Evolutionary conservation across 75 land plant genomes (phyloP).

Genomic region (Adiantum capillusveneris): DNA sequence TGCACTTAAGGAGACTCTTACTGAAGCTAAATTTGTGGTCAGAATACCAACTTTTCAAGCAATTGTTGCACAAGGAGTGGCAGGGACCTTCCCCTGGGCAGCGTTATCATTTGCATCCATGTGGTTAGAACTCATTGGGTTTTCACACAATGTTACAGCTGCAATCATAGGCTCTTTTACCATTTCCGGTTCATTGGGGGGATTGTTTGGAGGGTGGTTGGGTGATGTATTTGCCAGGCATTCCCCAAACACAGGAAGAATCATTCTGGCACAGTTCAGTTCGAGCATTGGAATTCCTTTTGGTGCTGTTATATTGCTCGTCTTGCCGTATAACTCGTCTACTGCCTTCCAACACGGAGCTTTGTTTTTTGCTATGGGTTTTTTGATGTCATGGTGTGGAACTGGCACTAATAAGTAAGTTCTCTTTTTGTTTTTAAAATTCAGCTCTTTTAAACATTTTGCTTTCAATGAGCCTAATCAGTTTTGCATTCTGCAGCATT

Average conservation of each 20-base stretch:
- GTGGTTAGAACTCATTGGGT: conserved; percentile 28
- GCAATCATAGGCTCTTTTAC: conserved; percentile 10
- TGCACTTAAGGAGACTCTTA: background rate
- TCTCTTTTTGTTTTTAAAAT: background rate
- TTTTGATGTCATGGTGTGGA: conserved; percentile 23
- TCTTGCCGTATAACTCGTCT: conserved; percentile 6
- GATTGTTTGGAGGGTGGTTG: conserved; percentile 21
- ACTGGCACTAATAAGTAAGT: conserved; percentile 28
- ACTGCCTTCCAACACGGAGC: conserved; percentile 9
- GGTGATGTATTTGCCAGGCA: conserved; percentile 14
- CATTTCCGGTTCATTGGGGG: conserved; percentile 15
- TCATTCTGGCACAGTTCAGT: conserved; percentile 21
- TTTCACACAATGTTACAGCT: conserved; percentile 14
- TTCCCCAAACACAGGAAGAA: conserved; percentile 22
- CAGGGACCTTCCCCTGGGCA: conserved; percentile 21
- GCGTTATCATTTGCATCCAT: conserved; percentile 20
- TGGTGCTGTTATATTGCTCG: conserved; percentile 12
- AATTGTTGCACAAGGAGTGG: conserved; percentile 27
- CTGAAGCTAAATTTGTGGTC: conserved; percentile 1
- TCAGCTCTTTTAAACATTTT: too few species aligned
- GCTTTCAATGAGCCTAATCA: too few species aligned
- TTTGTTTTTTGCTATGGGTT: conserved; percentile 15
- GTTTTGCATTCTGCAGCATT: too few species aligned
- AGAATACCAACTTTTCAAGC: conserved; percentile 21
- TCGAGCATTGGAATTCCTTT: conserved; percentile 18